Evolutionary conservation across 208 protist genomes (phyloP), one percentile per base, ranked within the genome.

Genomic region (Tetramitus jugosus): DNA sequence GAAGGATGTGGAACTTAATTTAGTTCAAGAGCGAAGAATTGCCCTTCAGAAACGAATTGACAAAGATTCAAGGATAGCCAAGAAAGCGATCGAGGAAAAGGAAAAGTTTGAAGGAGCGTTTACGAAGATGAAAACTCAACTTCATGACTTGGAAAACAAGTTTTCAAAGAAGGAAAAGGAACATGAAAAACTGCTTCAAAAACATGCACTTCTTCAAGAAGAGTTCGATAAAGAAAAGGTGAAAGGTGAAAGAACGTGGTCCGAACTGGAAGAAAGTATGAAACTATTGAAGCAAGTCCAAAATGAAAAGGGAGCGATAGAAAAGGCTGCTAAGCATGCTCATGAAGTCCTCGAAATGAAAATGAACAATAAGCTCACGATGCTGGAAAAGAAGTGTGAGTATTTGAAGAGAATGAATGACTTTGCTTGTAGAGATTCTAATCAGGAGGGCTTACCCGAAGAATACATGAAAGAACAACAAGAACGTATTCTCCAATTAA

Each of bases 391-490:
- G 49, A 85, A 81, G 43, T 83, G 76, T 35, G 76, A 76, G 8
- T 77, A 77, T 46, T 89, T 87, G 33, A 83, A 86, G 42, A 76
- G n/a, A n/a, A n/a, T n/a, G n/a, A n/a, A n/a, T n/a, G n/a, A n/a
- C n/a, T n/a, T n/a, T n/a, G n/a, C n/a, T n/a, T 86, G 29, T 88
- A 87, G 31, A 85, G 80, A 74, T 92, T 85, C 75, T 91, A 82
- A 31, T 89, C 84, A 79, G 67, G 84, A 76, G 26, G 6, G 20
- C 39, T 35, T 37, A 17, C 13, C 1, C n/a, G 49, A 14, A 26
- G 4, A 35, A 23, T 37, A 46, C 1, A 49, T 1, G 14, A 71
- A 31, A 26, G 49, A 31, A 6, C 35, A n/a, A 10, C 4, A 71
- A n/a, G 39, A 13, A n/a, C 7, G 10, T 3, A 71, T 49, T 31